Evolutionary conservation across 768 basidiomycete genomes (phyloP), one percentile per base, ranked within the genome.

Genomic region (Xerocomus spinulosus): DNA sequence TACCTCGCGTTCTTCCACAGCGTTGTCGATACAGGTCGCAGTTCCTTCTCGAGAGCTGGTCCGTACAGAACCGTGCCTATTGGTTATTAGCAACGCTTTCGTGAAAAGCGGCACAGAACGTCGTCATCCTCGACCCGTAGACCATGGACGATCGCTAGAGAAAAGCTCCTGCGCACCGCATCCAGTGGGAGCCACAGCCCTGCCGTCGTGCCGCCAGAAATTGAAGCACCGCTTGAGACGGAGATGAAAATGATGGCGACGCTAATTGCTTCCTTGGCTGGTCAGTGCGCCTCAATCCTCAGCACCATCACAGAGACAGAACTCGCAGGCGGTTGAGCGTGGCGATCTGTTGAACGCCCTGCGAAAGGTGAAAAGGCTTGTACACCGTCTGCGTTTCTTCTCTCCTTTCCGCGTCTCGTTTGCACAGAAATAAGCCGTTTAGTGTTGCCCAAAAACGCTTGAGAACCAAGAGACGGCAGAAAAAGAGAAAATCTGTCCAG

Each of bases 381-480:
- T 63, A 61, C 56, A 67, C 53, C 58, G 65, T 67, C 62, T 67
- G 63, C 65, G 54, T 61, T 68, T 63, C 63, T 67, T 59, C 63
- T 58, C 60, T 61, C 44, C 60, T 64, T 63, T 54, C 66, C 58
- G 67, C 62, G 63, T 54, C 64, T 64, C 59, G 64, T 70, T 64
- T 67, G 68, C 63, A 62, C 67, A 69, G 68, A 70, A 73, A 72
- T 73, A 73, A 72, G 70, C 71, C 64, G 61, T 66, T 64, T 70
- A 71, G 66, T 64, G 63, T 68, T 70, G 59, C 69, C 63, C 65
- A 62, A 64, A 67, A 68, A 61, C 69, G 70, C 71, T 69, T 71
- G 64, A 72, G 70, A 71, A 59, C 63, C 61, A 56, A 59, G 62
- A 56, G 55, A 54, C 64, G 59, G 53, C 67, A 68, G 63, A 66